Percentiles rank a stretch among this genome's conserved stretches.
These are phyloP conservation scores for Oryza brachyantha DNA, from an alignment of 176 grass and related monocot species.

Conservation along the genomic window DNA sequence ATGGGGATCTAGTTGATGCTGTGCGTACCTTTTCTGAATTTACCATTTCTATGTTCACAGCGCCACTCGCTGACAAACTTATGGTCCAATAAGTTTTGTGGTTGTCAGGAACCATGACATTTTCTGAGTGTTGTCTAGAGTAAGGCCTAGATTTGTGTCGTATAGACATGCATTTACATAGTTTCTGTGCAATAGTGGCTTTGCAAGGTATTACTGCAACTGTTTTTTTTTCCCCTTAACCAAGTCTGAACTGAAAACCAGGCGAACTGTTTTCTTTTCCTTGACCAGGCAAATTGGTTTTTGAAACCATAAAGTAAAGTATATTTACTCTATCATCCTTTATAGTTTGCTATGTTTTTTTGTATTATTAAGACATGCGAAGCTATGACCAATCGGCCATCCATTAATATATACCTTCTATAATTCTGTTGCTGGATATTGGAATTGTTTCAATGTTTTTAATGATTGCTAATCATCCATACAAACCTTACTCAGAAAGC, in stretches of 20 bases:
- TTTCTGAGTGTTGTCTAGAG: background rate
- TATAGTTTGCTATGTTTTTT: background rate
- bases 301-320: background rate
- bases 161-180: background rate
- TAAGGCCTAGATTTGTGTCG: background rate
- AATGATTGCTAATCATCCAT: background rate
- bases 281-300: too few relatives aligned
- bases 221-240: too few relatives aligned
- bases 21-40: background rate
- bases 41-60: background rate
- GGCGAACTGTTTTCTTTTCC: background rate
- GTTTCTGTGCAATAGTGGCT: background rate
- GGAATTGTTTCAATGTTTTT: background rate
- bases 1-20: background rate
- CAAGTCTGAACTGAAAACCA: background rate
- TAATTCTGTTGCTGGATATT: background rate
- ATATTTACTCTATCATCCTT: background rate
- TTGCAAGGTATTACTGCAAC: background rate
- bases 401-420: background rate
- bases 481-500: background rate
- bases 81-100: background rate
- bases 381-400: background rate
- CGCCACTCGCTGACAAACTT: background rate
- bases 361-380: background rate
- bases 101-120: background rate